Conservation (phyloP, 257 asterid genomes). For the Schizonepeta tenuifolia region DNA sequence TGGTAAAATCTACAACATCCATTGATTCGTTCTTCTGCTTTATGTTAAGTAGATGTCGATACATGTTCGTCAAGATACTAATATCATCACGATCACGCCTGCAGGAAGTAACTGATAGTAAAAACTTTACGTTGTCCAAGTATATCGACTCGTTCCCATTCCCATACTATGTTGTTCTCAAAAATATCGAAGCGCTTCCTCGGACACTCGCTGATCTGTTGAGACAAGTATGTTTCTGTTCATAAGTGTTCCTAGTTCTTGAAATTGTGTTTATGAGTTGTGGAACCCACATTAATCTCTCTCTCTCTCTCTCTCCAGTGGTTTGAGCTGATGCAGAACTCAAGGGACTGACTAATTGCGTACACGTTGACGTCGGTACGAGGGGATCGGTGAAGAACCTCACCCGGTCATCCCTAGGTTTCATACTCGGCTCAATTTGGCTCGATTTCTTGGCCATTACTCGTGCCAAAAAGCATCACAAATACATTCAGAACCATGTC, state of each 20-base stretch:
- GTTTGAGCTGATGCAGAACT: conserved; percentile 92
- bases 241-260: background rate
- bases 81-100: background rate
- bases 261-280: background rate
- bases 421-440: background rate
- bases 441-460: background rate
- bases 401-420: background rate
- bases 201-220: conserved; percentile 83
- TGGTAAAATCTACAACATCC: conserved; percentile 42
- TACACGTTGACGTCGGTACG: background rate
- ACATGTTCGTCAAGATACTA: conserved; percentile 5
- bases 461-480: background rate
- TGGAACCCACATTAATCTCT: background rate
- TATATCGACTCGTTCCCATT: conserved; percentile 83
- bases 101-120: conserved; percentile 58
- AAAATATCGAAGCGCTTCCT: conserved; percentile 89
- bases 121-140: conserved; percentile 28
- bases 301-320: conserved; percentile 55
- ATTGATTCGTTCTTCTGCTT: background rate
- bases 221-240: conserved; percentile 70
- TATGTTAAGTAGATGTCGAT: background rate
- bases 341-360: conserved; percentile 53
- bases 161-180: conserved; percentile 67
- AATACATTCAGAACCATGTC: background rate
- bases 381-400: background rate